Evolutionary conservation across 2,329 filamentous ascomycete genomes (phyloP), one percentile per base, ranked within the genome.

Genomic region (Teratosphaeria nubilosa): DNA sequence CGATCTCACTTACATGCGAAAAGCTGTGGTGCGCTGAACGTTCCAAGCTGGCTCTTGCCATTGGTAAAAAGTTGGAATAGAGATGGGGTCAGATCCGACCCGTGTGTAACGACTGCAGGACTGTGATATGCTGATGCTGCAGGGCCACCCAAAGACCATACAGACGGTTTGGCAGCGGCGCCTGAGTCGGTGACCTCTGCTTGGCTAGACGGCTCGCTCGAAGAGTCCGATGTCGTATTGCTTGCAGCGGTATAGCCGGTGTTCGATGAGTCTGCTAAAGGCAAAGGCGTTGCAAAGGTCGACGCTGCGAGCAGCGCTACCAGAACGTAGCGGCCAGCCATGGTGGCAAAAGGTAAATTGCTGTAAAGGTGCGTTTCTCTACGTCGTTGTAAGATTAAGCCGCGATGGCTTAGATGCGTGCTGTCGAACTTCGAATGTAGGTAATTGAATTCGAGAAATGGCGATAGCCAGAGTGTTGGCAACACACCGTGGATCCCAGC

Each of bases 21-120:
- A 11, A 69, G 60, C 22, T 60, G 58, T 5, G 64, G 63, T 20
- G 67, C 65, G 31, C 62, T 55, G 7, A 63, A 60, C 10, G 60
- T 65, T n/a, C 68, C 68, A 24, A 69, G 62, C 30, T 58, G 54
- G 41, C 66, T 68, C 22, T 62, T 59, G 51, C 67, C 66, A 55
- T 67, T 69, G 10, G 66, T 68, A 24, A 55, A 27, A 27, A 58
- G 50, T 57, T 67, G 66, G 27, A 64, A 60, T 11, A 69, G 57
- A 24, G 54, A 30, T 22, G 62, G 61, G 11, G 16, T 57, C 24
- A 64, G 54, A 34, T 51, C 57, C 55, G 57, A 56, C 16, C 62
- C 64, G 11, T 58, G 45, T 13, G 63, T 61, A 11, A 67, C 27
- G 56, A 60, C 64, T 27, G 65, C 65, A n/a, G 63, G 58, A 6